phyloP scores from a whole-genome alignment of 345 rosid genomes.

The Citropsis articulata region DNA sequence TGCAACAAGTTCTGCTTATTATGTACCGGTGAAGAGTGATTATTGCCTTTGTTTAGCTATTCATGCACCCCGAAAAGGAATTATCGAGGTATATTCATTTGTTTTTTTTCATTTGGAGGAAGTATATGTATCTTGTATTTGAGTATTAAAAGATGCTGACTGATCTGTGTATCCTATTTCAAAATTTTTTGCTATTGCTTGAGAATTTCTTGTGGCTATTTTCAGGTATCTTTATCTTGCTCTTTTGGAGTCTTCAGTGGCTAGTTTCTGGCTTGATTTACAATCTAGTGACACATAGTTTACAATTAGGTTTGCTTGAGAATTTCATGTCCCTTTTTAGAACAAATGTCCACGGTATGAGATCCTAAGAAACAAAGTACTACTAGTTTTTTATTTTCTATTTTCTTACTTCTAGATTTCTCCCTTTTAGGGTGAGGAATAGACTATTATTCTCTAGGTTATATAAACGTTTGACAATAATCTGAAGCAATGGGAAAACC shows the following conservation, averaged over 20 bases:
- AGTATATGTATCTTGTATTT: neutral
- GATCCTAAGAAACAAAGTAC: neutral
- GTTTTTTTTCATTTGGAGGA: neutral
- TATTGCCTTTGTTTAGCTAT: constrained; percentile 93
- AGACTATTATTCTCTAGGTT: neutral
- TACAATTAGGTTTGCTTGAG: neutral
- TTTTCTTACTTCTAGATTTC: neutral
- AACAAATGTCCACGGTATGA: neutral
- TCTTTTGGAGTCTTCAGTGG: neutral
- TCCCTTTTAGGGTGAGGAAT: neutral
- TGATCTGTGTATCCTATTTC: neutral
- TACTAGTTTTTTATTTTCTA: neutral
- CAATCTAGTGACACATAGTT: neutral
- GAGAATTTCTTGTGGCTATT: neutral
- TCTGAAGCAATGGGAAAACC: neutral
- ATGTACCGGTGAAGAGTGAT: constrained; percentile 67
- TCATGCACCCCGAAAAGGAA: constrained; percentile 96
- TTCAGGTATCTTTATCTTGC: neutral
- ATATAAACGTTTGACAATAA: neutral
- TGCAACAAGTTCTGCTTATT: constrained; percentile 42
- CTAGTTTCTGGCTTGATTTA: neutral
- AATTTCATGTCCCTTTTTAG: neutral
- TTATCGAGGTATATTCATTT: constrained; percentile 59
- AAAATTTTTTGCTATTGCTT: neutral
- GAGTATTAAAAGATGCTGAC: neutral